A percentile compares a stretch with the other conserved stretches of the same genome.
Conservation (phyloP, 768 basidiomycete genomes). For the Calocera cornea region DNA sequence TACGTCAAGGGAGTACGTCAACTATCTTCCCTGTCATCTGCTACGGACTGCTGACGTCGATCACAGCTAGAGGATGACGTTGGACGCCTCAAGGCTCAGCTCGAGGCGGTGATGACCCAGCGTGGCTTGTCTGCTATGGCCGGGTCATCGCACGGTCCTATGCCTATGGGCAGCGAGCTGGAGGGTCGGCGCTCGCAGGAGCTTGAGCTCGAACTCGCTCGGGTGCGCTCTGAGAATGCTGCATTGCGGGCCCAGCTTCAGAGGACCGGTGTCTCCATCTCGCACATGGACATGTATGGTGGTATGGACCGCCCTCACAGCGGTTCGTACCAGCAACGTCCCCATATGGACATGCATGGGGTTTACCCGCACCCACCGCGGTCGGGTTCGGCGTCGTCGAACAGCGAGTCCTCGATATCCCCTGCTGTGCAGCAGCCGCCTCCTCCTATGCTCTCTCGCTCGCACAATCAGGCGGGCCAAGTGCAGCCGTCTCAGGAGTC, state of each 20-base stretch:
- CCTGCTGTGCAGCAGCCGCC: background rate
- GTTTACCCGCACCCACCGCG: background rate
- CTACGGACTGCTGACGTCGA: background rate
- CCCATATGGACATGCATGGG: background rate
- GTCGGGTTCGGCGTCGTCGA: background rate
- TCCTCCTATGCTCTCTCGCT: constrained; percentile 1
- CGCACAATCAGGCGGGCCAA: background rate
- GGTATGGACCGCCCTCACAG: background rate
- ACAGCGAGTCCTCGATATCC: constrained; percentile 3
- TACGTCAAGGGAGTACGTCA: constrained; percentile 71
- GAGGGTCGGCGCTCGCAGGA: constrained; percentile 1
- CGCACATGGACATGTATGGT: background rate
- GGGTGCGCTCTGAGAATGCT: background rate
- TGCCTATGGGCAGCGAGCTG: background rate
- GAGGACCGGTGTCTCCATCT: background rate
- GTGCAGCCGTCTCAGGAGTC: constrained; percentile 4
- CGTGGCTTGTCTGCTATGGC: background rate
- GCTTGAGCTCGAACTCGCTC: background rate
- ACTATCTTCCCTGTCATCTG: background rate
- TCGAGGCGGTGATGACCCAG: background rate
- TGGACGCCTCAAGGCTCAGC: background rate
- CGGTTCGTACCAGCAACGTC: background rate
- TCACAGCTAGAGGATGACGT: background rate
- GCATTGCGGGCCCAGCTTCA: background rate
- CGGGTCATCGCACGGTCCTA: background rate